Conservation (phyloP, 805 yeast genomes). For the Hanseniaspora thailandica region DNA sequence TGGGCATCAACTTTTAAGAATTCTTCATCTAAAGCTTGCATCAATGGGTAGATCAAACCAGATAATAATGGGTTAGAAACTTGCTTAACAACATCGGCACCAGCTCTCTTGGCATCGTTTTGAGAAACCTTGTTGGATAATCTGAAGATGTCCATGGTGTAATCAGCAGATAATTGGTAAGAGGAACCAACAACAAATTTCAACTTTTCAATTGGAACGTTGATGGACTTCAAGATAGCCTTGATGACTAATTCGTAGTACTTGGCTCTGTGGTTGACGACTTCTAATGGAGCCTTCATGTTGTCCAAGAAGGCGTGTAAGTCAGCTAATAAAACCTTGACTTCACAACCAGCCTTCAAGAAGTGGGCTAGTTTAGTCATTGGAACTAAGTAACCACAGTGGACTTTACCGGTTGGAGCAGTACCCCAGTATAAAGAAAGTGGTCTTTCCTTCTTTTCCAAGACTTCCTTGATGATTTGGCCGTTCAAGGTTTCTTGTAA, state of each 20-base stretch:
- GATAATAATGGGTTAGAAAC: conserved; percentile 85
- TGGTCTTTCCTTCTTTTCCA: conserved; percentile 72
- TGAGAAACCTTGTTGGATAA: conserved; percentile 76
- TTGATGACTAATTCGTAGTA: conserved; percentile 79
- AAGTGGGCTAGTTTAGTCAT: conserved; percentile 94
- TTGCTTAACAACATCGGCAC: conserved; percentile 98
- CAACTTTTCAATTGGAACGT: conserved; percentile 84
- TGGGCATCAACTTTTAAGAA: conserved; percentile 81
- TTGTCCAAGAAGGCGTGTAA: conserved; percentile 93
- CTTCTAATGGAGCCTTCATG: conserved; percentile 95
- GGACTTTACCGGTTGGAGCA: conserved; percentile 98
- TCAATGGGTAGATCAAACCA: conserved; percentile 91
- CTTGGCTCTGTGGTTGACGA: conserved; percentile 75
- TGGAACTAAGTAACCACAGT: conserved; percentile 96
- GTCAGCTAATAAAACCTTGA: conserved; percentile 83
- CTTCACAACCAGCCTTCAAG: conserved; percentile 91
- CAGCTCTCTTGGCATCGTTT: conserved; percentile 96
- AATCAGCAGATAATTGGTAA: conserved; percentile 69
- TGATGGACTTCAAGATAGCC: conserved; percentile 71
- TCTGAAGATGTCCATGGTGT: conserved; percentile 81
- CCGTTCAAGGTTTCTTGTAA: conserved; percentile 86
- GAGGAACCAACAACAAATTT: conserved; percentile 76
- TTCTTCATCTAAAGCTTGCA: conserved; percentile 97
- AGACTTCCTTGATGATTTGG: conserved; percentile 71
- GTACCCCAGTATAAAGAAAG: conserved; percentile 95